These are phyloP conservation scores for Pythium grandisporangium DNA, from an alignment of 352 stramenopile species.

Conservation along the genomic window DNA sequence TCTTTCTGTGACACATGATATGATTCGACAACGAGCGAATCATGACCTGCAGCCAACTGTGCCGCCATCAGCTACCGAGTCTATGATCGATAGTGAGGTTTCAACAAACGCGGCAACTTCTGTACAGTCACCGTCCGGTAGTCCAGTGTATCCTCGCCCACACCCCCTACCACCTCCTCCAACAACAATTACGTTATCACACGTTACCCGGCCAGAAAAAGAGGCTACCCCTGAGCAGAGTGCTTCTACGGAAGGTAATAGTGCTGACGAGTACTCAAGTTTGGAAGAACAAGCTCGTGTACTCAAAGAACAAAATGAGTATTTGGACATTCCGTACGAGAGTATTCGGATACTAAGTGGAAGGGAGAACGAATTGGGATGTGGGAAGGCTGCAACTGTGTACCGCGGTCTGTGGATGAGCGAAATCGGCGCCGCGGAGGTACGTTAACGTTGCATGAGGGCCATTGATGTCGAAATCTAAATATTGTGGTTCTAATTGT, in stretches of 20 bases:
- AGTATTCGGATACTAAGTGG: slow-evolving; percentile 81
- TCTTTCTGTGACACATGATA: slow-evolving; percentile 73
- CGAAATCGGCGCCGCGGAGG: slow-evolving; percentile 69
- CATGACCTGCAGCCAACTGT: slow-evolving; percentile 14
- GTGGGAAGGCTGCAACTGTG: slow-evolving; percentile 79
- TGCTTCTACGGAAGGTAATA: slow-evolving; percentile 29
- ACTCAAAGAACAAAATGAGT: slow-evolving; percentile 81
- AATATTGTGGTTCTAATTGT: not conserved
- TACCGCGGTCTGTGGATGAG: slow-evolving; percentile 85
- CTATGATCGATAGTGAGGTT: too few relatives aligned
- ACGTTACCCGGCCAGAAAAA: too few relatives aligned
- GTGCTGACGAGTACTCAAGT: slow-evolving; percentile 52
- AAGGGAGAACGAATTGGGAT: slow-evolving; percentile 84
- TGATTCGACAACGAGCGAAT: slow-evolving; percentile 55
- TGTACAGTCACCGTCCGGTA: too few relatives aligned
- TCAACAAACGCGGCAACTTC: too few relatives aligned
- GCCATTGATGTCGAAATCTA: too few relatives aligned
- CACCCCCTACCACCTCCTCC: not conserved
- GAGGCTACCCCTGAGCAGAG: too few relatives aligned
- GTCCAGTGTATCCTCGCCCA: not conserved
- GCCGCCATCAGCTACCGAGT: slow-evolving; percentile 4
- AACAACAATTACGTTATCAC: too few relatives aligned
- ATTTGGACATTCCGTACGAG: slow-evolving; percentile 82
- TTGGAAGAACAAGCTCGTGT: slow-evolving; percentile 74
- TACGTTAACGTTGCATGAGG: too few relatives aligned